These are phyloP conservation scores for Fusarium multiceps DNA, from an alignment of 2,329 filamentous ascomycete genomes.

Conservation along the genomic window DNA sequence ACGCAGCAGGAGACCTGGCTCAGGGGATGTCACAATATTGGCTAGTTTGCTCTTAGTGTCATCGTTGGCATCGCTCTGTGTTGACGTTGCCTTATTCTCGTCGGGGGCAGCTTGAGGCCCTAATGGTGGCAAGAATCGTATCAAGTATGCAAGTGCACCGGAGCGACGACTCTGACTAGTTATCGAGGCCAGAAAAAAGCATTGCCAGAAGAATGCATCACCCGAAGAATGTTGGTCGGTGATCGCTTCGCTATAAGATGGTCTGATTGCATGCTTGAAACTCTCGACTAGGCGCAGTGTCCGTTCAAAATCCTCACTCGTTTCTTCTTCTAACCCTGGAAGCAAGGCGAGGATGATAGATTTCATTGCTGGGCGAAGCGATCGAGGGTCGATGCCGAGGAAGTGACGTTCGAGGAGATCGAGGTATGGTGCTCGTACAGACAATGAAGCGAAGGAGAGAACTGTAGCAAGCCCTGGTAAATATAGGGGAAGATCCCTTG, in stretches of 20 bases:
- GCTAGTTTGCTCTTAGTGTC: slow-evolving; percentile 62
- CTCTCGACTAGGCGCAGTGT: slow-evolving; percentile 82
- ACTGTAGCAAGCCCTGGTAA: slow-evolving; percentile 90
- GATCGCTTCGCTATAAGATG: slow-evolving; percentile 61
- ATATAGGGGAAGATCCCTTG: slow-evolving; percentile 85
- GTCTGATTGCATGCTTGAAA: slow-evolving; percentile 76
- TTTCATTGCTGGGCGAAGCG: slow-evolving; percentile 88
- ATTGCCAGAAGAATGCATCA: slow-evolving; percentile 97
- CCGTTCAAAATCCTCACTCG: slow-evolving; percentile 94
- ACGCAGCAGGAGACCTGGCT: slow-evolving; percentile 88
- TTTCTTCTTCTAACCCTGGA: slow-evolving; percentile 94
- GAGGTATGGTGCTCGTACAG: slow-evolving; percentile 87
- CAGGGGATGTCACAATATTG: slow-evolving; percentile 82
- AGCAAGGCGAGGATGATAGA: slow-evolving; percentile 89
- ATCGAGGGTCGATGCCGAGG: slow-evolving; percentile 73
- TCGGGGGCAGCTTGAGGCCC: slow-evolving; percentile 25
- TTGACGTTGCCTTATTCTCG: slow-evolving; percentile 19
- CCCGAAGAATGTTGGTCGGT: slow-evolving; percentile 67
- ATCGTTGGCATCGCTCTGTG: slow-evolving; percentile 29
- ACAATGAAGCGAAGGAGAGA: slow-evolving; percentile 92
- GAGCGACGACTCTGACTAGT: slow-evolving; percentile 87
- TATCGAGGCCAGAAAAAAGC: slow-evolving; percentile 92
- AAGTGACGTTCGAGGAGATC: slow-evolving; percentile 85
- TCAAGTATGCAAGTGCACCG: slow-evolving; percentile 88
- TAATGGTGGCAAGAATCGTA: slow-evolving; percentile 74